phyloP scores from a whole-genome alignment of 1,139 yeast genomes.

The Yamadazyma spencermartinsiae region DNA sequence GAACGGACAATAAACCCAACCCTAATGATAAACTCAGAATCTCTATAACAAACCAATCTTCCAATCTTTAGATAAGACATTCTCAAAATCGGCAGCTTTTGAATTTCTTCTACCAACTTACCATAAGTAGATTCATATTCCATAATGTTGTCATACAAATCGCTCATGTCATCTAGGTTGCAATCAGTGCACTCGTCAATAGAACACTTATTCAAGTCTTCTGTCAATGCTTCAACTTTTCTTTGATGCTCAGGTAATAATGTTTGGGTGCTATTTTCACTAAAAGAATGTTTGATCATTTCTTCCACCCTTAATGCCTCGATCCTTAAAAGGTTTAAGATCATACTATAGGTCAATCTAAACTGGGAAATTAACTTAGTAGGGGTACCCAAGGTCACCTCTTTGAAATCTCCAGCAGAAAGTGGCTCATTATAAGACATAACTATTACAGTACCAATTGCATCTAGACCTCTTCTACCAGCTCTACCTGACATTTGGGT shows the following conservation, averaged over 20 bases:
- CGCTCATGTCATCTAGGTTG: conserved; percentile 40
- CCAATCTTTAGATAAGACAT: conserved; percentile 53
- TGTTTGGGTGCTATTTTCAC: conserved; percentile 87
- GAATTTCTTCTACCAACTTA: conserved; percentile 48
- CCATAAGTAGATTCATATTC: conserved; percentile 46
- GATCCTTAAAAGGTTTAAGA: conserved; percentile 82
- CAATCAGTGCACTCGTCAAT: conserved; percentile 41
- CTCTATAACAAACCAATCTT: conserved; percentile 60
- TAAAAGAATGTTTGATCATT: conserved; percentile 93
- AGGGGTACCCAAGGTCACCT: conserved; percentile 82
- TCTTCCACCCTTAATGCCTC: conserved; percentile 96
- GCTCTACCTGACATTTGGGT: conserved; percentile 99
- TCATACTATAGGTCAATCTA: conserved; percentile 94
- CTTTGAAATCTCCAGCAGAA: conserved; percentile 62
- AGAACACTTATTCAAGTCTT: conserved; percentile 40
- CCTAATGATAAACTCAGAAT: conserved; percentile 38
- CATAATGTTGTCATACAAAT: conserved; percentile 44
- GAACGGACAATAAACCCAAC: conserved; percentile 57
- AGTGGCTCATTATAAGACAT: conserved; percentile 82
- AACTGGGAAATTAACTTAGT: conserved; percentile 90
- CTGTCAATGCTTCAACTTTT: conserved; percentile 55
- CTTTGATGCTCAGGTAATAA: conserved; percentile 84
- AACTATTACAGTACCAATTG: conserved; percentile 92
- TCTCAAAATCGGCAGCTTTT: conserved; percentile 47
- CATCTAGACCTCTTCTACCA: conserved; percentile 94